A percentile compares a stretch with the other conserved stretches of the same genome.
phyloP scores from a whole-genome alignment of 768 basidiomycete species.

The Dentipellis sp. region DNA sequence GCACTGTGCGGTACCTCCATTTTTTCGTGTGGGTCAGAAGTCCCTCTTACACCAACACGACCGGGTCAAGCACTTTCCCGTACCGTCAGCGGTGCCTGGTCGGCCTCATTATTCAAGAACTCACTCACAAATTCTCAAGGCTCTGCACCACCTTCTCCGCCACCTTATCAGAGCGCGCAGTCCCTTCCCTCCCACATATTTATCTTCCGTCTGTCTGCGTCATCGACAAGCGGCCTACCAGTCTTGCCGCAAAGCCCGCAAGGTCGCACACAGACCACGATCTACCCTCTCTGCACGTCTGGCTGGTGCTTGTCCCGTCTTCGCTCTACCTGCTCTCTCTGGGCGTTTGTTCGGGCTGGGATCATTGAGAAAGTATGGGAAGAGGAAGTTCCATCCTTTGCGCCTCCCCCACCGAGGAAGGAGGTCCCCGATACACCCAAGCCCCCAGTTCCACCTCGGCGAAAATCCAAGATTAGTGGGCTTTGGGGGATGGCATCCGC shows the following conservation, averaged over 20 bases:
- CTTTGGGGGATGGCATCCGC: conserved; percentile 65
- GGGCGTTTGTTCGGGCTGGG: conserved; percentile 79
- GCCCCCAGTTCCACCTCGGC: conserved; percentile 56
- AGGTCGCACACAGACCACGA: conserved; percentile 28
- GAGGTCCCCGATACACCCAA: conserved; percentile 19
- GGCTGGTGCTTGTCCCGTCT: conserved; percentile 85
- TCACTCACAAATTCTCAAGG: conserved; percentile 21
- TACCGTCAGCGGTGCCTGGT: conserved; percentile 34
- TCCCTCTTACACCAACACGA: conserved; percentile 25
- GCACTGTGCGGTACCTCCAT: conserved; percentile 68
- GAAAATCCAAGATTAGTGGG: conserved; percentile 28
- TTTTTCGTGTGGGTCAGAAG: conserved; percentile 25
- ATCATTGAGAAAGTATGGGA: conserved; percentile 87
- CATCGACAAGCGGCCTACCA: conserved; percentile 18
- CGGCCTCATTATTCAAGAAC: conserved; percentile 53
- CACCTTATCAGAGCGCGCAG: conserved; percentile 17
- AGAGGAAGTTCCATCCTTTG: conserved; percentile 45
- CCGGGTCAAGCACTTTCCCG: conserved; percentile 19
- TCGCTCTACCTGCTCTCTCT: conserved; percentile 80
- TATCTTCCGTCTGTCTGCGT: conserved; percentile 53
- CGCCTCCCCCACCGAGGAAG: conserved; percentile 22
- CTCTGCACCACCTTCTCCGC: conserved; percentile 27
- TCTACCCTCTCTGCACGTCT: conserved; percentile 74
- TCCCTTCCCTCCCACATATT: conserved; percentile 39
- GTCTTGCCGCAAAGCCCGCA: conserved; percentile 16